phyloP scores from a whole-genome alignment of 2,329 filamentous ascomycete species.

The Raffaelea arxii region DNA sequence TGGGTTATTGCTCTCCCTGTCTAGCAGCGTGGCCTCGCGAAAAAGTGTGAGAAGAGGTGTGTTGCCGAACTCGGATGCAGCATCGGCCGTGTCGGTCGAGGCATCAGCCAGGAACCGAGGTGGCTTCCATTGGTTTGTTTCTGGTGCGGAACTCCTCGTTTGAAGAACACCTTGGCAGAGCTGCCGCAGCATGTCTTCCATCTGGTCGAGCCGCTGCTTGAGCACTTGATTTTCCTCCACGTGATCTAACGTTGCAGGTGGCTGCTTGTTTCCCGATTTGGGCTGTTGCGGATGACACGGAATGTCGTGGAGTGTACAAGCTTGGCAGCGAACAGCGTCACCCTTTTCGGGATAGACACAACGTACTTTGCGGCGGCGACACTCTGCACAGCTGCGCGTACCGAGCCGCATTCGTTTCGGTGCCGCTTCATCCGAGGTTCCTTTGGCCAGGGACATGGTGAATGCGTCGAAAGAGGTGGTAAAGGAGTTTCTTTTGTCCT shows the following conservation, averaged over 20 bases:
- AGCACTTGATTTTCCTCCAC: constrained; percentile 7
- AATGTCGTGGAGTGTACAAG: constrained; percentile 32
- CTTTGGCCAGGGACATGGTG: background rate
- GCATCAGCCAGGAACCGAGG: constrained; percentile 11
- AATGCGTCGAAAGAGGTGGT: background rate
- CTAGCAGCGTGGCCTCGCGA: no score
- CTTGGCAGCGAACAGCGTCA: constrained; percentile 28
- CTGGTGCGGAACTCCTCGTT: background rate
- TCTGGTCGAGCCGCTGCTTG: constrained; percentile 14
- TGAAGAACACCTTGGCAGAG: no score
- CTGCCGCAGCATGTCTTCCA: constrained; percentile 16
- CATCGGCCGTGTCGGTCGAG: no score
- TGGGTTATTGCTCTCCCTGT: no score
- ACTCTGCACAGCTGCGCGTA: constrained; percentile 27
- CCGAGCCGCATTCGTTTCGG: constrained; percentile 21
- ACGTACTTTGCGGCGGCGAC: constrained; percentile 37
- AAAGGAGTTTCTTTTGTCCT: background rate
- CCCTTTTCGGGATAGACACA: constrained; percentile 32
- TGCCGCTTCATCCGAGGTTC: constrained; percentile 2
- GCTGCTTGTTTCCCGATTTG: constrained; percentile 1
- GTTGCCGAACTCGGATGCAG: no score
- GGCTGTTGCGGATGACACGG: constrained; percentile 32
- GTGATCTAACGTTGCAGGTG: background rate
- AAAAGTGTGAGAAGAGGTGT: no score
- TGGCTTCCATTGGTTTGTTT: constrained; percentile 21